Evolutionary conservation across 306 rosid genomes (phyloP), one percentile per base, ranked within the genome.

Genomic region (Argentina anserina): DNA sequence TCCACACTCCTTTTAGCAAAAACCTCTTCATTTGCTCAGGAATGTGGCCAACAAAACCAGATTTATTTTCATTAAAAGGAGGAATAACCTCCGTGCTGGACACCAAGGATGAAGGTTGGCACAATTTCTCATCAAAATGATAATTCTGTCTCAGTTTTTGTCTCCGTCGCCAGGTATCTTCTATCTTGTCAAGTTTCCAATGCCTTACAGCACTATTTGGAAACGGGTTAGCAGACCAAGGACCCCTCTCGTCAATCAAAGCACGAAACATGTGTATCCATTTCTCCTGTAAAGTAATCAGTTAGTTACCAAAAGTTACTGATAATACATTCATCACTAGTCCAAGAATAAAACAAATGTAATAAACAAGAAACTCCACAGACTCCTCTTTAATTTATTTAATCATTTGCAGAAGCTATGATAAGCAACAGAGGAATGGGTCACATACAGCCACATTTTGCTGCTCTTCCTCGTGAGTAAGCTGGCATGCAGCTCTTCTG

Each of bases 171-270:
- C 90, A 89, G 34, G 74, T 75, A 77, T 94, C 97, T 81, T 94
- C 98, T 65, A 88, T 89, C 91, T 94, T 94, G 82, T 94, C 97
- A 71, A 91, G 96, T 80, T 94, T 94, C 98, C 98, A 94, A 80
- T 84, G 90, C 71, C 87, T 86, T 50, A 81, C 73, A 80, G 86
- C 73, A 84, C 65, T 60, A 83, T 87, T 88, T 75, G 97, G 95
- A 81, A 87, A 91, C 69, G 89, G 93, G 68, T 88, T 91, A 29
- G 97, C 82, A 80, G 97, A 94, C 98, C 98, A 94, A 3, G 98
- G 96, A 79, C 98, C 98, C 76, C 98, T 88, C 86, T 94, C 98
- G 79, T 94, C 98, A 80, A 86, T 94, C 81, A 94, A 83, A 80
- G 97, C 86, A 37, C 98, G 98, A 77, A 89, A 91, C 86, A 91